These are phyloP conservation scores for Oropetium thomaeum DNA, from an alignment of 176 grass and related monocot species.

Conservation along the genomic window DNA sequence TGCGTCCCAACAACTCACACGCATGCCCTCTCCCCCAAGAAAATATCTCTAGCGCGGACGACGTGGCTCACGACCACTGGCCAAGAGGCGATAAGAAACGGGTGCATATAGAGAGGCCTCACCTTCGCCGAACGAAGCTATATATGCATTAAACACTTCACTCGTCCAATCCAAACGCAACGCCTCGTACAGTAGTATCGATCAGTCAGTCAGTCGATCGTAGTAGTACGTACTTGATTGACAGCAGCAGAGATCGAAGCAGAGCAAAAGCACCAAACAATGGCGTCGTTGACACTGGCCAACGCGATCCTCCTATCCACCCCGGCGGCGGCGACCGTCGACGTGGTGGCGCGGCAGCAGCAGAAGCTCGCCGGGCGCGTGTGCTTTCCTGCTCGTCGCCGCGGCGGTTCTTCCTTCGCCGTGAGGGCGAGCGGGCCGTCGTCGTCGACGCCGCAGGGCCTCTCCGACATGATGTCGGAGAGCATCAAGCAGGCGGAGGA, in stretches of 20 bases:
- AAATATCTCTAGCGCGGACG: conserved; percentile 27
- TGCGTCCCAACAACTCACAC: background rate
- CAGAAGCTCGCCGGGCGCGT: background rate
- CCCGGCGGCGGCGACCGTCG: conserved; percentile 20
- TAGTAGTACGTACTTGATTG: background rate
- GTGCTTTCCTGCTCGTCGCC: background rate
- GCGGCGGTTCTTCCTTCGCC: conserved; percentile 20
- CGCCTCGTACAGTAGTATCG: background rate
- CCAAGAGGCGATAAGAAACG: conserved; percentile 44
- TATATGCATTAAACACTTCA: no score
- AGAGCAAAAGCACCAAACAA: background rate
- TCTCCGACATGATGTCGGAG: conserved; percentile 80
- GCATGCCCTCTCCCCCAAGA: background rate
- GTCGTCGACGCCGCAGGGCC: conserved; percentile 57
- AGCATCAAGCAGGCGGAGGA: conserved; percentile 93
- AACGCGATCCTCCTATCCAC: conserved; percentile 37
- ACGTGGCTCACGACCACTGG: conserved; percentile 31
- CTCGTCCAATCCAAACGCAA: background rate
- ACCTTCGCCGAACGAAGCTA: background rate
- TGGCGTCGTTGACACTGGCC: conserved; percentile 55
- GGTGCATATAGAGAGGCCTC: conserved; percentile 7
- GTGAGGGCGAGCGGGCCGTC: conserved; percentile 49
- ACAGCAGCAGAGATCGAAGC: background rate
- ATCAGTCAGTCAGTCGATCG: no score
- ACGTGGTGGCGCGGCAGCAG: conserved; percentile 28